phyloP scores from a whole-genome alignment of 2,329 filamentous ascomycete genomes.

The Penicillium rolfsii region DNA sequence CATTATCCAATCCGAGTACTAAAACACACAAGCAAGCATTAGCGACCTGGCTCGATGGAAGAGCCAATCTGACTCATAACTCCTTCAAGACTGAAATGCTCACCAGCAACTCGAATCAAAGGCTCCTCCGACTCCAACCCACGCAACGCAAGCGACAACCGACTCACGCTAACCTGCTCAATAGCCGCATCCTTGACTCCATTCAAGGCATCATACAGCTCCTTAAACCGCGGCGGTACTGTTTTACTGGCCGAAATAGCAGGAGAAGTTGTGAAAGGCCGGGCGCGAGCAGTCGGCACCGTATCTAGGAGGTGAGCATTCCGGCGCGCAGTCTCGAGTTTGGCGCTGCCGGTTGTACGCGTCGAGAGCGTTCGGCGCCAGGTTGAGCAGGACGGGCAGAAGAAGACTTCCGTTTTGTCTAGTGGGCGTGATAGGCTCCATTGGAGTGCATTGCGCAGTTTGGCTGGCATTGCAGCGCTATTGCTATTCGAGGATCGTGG shows the following conservation, averaged over 20 bases:
- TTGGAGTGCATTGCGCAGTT: conserved; percentile 41
- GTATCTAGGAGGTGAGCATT: conserved; percentile 12
- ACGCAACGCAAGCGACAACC: conserved; percentile 61
- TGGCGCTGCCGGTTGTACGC: conserved; percentile 27
- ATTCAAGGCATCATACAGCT: conserved; percentile 58
- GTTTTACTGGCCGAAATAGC: conserved; percentile 58
- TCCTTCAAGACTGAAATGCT: conserved; percentile 13
- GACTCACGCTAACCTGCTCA: conserved; percentile 61
- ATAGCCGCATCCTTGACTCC: conserved; percentile 57
- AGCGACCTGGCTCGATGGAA: not conserved
- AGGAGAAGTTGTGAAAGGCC: conserved; percentile 54
- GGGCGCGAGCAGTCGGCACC: conserved; percentile 14
- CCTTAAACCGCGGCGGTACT: conserved; percentile 56
- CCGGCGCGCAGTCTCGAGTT: conserved; percentile 19
- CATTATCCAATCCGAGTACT: conserved; percentile 57
- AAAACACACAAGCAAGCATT: conserved; percentile 8
- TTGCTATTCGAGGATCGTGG: conserved; percentile 4
- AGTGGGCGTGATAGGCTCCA: conserved; percentile 39
- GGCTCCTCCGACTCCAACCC: conserved; percentile 60
- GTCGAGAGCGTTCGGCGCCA: conserved; percentile 40
- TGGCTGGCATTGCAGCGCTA: conserved; percentile 43
- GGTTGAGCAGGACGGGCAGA: conserved; percentile 48
- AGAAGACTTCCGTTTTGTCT: conserved; percentile 34
- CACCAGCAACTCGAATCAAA: conserved; percentile 60
- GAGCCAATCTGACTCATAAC: not conserved